Conservation (phyloP, 176 grass and related monocot genomes). For the Musa beccarii region DNA sequence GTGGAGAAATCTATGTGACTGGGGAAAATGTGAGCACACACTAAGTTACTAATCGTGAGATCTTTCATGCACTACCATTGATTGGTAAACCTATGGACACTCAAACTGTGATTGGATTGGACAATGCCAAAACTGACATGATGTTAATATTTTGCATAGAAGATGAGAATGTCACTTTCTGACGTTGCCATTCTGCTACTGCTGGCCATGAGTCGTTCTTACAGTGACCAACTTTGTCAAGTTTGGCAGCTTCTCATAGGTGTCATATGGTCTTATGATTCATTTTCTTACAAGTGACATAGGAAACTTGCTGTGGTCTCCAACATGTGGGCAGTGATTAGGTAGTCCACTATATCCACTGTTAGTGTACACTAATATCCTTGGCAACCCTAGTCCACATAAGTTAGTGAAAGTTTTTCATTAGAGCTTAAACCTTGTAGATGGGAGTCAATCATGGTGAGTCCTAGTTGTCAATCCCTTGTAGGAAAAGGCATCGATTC, state of each 20-base stretch:
- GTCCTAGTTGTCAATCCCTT: conserved; percentile 52
- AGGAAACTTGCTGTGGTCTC: conserved; percentile 35
- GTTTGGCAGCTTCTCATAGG: background rate
- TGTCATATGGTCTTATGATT: background rate
- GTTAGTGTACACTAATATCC: conserved; percentile 36
- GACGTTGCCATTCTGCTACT: background rate
- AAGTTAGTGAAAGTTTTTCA: conserved; percentile 27
- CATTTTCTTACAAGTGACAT: conserved; percentile 23
- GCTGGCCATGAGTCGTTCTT: background rate
- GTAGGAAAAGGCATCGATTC: conserved; percentile 52
- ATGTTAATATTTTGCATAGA: background rate
- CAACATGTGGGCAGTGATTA: conserved; percentile 40
- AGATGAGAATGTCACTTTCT: background rate
- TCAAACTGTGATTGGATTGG: no score
- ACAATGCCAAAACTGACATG: no score
- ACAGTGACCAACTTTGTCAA: background rate
- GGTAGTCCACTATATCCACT: conserved; percentile 28
- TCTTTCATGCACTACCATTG: background rate
- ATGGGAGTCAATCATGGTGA: background rate
- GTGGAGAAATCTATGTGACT: background rate
- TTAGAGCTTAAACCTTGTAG: background rate
- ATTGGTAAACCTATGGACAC: no score
- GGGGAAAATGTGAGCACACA: background rate
- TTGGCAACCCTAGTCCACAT: conserved; percentile 21
- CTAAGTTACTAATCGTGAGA: background rate